phyloP scores from a whole-genome alignment of 495 filamentous ascomycete species.

The Barbatosphaeria neglecta region DNA sequence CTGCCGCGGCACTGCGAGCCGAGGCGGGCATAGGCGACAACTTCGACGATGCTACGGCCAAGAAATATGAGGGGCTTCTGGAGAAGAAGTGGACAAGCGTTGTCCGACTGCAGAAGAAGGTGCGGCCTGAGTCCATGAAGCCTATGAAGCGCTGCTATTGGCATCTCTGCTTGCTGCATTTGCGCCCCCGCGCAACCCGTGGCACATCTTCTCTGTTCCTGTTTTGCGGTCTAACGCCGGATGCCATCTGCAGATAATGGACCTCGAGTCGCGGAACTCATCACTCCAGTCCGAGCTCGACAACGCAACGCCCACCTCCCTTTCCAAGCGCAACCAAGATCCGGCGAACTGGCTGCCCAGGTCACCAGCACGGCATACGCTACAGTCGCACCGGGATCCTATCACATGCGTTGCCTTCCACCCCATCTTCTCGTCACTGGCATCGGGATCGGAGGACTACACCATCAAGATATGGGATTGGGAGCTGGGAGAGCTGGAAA shows the following conservation, averaged over 20 bases:
- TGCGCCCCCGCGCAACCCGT: too few species aligned
- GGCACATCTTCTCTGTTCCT: too few species aligned
- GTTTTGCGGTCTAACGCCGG: conserved; percentile 3
- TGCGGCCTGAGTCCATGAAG: too few species aligned
- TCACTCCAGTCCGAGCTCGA: conserved; percentile 74
- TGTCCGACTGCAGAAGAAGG: conserved; percentile 85
- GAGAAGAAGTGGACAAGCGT: conserved; percentile 97
- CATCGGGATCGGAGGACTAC: conserved; percentile 80
- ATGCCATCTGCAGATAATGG: conserved; percentile 61
- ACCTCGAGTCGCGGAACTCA: conserved; percentile 64
- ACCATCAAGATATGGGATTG: conserved; percentile 97
- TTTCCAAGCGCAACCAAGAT: conserved; percentile 69
- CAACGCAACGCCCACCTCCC: conserved; percentile 70
- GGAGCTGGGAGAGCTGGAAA: conserved; percentile 86
- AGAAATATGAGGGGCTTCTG: conserved; percentile 81
- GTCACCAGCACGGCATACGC: conserved; percentile 64
- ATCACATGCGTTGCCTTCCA: conserved; percentile 92
- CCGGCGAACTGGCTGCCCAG: conserved; percentile 79
- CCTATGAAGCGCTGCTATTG: too few species aligned
- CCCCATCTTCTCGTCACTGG: conserved; percentile 81
- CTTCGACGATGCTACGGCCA: conserved; percentile 64
- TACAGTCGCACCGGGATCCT: conserved; percentile 72
- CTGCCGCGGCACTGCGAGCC: conserved; percentile 53
- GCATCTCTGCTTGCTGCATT: too few species aligned
- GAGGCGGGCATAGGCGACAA: conserved; percentile 54